Evolutionary conservation across 1,284 basidiomycete genomes (phyloP), one percentile per base, ranked within the genome.

Genomic region (Rhodotorula sp.): DNA sequence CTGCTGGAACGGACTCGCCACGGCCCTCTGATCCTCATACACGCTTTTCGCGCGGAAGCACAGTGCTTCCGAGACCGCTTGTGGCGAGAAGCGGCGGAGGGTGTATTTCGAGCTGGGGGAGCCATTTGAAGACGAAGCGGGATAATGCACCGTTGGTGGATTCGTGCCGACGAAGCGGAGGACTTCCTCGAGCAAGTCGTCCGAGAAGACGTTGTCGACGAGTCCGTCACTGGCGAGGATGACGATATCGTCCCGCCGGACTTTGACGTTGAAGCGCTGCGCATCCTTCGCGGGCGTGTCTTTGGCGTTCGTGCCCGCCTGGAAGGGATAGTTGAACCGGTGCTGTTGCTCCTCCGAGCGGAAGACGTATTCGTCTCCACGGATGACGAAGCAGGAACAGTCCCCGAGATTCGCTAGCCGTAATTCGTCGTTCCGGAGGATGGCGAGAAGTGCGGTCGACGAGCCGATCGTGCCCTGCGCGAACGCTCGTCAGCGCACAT

Each of bases 281-380:
- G 93, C 92, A 69, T 92, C 86, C 69, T 85, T 84, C 79, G 80
- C 84, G 67, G 89, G 88, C 58, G 86, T 87, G 24, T 88, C 87
- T 20, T 86, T 84, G 2, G 86, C 87, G 53, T 87, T 84, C 20
- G 93, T 92, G 1, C 92, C 91, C 1, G 96, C 86, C 80, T 94
- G 91, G 10, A 91, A 85, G 0, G 92, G 93, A 57, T 91, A 94
- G 80, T 97, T 97, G 83, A 96, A 95, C 78, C 89, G 82, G 85
- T 93, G 94, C 86, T 94, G 94, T 89, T 96, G 95, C 81, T 97
- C 94, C 65, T 91, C 86, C 56, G 88, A 91, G 52, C 93, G 85
- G 87, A 94, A 96, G 5, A 89, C 87, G 71, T 77, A 79, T 55
- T 77, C 72, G 60, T 70, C 64, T 28, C 73, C 78, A 9, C 78